Conservation (phyloP, 192 early-diverging fungal genomes). For the Linnemannia elongata region DNA sequence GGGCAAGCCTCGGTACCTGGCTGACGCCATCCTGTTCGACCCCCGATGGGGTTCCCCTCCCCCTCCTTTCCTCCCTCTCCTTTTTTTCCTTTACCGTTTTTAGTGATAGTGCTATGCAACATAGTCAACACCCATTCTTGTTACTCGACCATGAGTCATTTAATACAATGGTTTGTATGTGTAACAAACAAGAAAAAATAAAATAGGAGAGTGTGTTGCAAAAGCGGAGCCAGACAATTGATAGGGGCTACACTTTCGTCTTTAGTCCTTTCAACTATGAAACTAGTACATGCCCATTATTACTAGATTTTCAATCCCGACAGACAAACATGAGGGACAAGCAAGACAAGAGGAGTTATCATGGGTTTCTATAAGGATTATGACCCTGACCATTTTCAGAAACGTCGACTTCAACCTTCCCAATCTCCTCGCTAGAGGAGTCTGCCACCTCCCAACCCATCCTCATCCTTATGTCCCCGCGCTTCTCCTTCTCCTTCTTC, state of each 20-base stretch:
- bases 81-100: background rate
- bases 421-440: background rate
- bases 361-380: no score
- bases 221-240: no score
- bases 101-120: background rate
- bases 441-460: constrained; percentile 3
- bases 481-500: background rate
- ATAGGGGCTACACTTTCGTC: no score
- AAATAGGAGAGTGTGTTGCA: no score
- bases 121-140: background rate
- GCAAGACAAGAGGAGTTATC: no score
- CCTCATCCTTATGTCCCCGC: background rate
- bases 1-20: background rate
- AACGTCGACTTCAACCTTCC: background rate
- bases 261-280: no score
- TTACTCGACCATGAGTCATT: constrained; percentile 2
- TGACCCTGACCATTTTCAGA: background rate
- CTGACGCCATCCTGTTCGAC: constrained; percentile 3
- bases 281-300: no score
- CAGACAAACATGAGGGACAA: no score
- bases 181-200: no score
- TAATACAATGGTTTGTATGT: no score
- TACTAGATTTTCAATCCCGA: no score
- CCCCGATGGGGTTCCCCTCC: background rate
- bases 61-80: background rate